Percentiles rank a stretch among this genome's conserved stretches.
Evolutionary conservation across 345 rosid genomes (phyloP).

Genomic region (Carallia pectinifolia): DNA sequence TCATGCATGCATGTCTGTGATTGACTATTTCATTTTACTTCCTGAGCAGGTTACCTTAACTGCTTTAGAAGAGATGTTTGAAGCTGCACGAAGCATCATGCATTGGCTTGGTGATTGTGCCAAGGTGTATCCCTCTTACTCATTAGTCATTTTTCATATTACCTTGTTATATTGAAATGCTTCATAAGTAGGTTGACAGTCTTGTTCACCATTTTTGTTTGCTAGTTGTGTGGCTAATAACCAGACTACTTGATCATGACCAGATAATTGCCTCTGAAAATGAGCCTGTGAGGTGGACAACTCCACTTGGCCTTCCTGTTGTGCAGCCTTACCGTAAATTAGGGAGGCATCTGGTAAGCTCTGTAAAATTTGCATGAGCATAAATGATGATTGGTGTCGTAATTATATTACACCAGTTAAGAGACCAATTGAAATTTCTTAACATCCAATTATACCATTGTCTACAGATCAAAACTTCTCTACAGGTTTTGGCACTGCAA

Average conservation of each 20-base stretch:
- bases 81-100: constrained; percentile 94
- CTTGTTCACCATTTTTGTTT: neutral
- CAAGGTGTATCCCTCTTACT: constrained; percentile 46
- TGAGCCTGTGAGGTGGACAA: constrained; percentile 89
- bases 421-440: constrained; percentile 12
- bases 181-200: neutral
- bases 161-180: neutral
- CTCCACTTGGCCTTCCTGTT: constrained; percentile 97
- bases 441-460: constrained; percentile 18
- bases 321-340: constrained; percentile 87
- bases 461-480: constrained; percentile 88
- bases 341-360: constrained; percentile 74
- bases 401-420: constrained; percentile 7
- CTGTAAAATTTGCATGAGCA: constrained; percentile 3
- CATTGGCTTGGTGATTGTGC: constrained; percentile 98
- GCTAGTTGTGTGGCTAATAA: constrained; percentile 7
- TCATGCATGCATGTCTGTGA: constrained; percentile 5
- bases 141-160: constrained; percentile 6
- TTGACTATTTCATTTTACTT: constrained; percentile 14
- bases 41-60: constrained; percentile 67
- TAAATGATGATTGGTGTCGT: neutral
- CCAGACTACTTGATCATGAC: constrained; percentile 12
- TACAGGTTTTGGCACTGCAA: constrained; percentile 80
- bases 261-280: constrained; percentile 91
- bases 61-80: constrained; percentile 93